Base-by-base conservation (phyloP, 164 flowering plant species). In the Macadamia integrifolia region DNA sequence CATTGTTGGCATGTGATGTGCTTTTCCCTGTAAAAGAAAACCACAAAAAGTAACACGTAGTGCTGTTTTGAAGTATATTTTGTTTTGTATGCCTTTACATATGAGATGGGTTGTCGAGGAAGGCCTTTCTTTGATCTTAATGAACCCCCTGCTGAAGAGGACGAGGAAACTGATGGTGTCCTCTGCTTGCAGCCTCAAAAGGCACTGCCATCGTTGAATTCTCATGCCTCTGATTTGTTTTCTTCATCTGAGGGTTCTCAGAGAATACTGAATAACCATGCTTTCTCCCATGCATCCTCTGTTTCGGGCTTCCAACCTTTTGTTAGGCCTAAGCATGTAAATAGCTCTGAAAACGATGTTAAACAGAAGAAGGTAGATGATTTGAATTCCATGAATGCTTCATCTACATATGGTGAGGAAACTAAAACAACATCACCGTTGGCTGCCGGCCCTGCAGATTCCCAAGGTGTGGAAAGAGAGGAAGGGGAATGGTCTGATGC, bases 401-500 rank as follows among this genome's bases (percentile, higher is more conserved):
- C 71, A 7, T 70, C 75, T 35, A 23, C 28, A 55, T 60, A 72
- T 59, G 63, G 57, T 66, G 72, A 74, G 65, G 77, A 69, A n/a
- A 43, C 44, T 12, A 78, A 72, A 67, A 67, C 66, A 30, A 55
- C 68, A 4, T 9, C 58, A 13, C 65, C 66, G 50, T 29, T 64
- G n/a, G 73, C 69, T 74, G 72, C 74, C 12, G 69, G 66, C 62
- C 66, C 70, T 65, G 60, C 64, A 29, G 75, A 79, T 65, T 66
- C 64, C 66, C 73, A 69, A 61, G 72, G 53, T n/a, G 73, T 68
- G 57, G 94, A 87, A 69, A 85, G 83, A 78, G 91, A 88, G 80
- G 93, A 88, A 80, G 91, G 93, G 56, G 93, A 88, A 75, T 87
- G 91, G 90, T 85, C 91, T 67, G 93, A 87, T 79, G 84, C 65